Conservation (phyloP, 306 rosid species). For the Corylus avellana region DNA sequence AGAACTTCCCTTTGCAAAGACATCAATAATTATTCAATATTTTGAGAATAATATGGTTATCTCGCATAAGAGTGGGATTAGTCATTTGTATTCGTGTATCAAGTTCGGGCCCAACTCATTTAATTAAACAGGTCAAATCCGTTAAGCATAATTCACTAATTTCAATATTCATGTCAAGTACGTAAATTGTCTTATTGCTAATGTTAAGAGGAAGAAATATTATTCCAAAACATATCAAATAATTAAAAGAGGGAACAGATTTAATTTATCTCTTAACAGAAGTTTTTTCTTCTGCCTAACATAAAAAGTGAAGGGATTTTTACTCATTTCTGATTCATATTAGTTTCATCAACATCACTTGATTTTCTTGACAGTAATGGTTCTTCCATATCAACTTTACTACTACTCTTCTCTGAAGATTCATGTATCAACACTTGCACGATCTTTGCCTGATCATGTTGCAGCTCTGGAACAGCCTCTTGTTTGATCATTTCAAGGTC, state of each 20-base stretch:
- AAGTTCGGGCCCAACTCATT: no score
- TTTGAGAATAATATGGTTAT: no score
- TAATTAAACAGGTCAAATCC: no score
- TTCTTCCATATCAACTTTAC: conserved; percentile 49
- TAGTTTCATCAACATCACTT: conserved; percentile 23
- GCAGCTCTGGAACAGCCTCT: conserved; percentile 25
- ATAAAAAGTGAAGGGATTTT: conserved; percentile 20
- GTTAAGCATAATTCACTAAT: no score
- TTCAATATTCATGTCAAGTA: no score
- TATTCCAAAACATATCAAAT: background rate
- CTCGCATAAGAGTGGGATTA: no score
- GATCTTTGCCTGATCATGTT: conserved; percentile 10
- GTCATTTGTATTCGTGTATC: no score
- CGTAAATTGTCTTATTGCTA: no score
- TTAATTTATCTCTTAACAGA: background rate
- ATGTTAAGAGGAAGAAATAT: no score
- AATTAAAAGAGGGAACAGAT: background rate
- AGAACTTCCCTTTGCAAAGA: no score
- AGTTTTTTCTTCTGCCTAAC: background rate
- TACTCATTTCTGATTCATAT: conserved; percentile 17
- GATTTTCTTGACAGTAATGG: conserved; percentile 42
- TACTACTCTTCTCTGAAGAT: background rate
- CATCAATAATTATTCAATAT: no score
- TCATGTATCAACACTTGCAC: background rate
- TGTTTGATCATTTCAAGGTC: conserved; percentile 39